Evolutionary conservation across 208 protist species (phyloP).

Genomic region (Acanthamoeba sp.): DNA sequence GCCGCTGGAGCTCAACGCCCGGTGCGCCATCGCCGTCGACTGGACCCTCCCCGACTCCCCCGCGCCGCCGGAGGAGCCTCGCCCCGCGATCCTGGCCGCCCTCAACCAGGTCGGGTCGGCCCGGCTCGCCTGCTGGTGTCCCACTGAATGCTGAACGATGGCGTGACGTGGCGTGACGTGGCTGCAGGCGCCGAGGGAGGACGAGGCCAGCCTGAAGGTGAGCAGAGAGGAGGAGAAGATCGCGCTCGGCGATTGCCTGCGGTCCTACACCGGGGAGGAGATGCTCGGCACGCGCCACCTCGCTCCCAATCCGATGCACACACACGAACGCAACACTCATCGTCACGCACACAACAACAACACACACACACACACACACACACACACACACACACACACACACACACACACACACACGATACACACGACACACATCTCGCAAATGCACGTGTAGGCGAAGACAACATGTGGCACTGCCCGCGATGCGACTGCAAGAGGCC

Average conservation of each 20-base stretch:
- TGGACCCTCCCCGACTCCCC: background rate
- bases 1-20: slow-evolving; percentile 41
- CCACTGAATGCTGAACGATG: background rate
- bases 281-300: background rate
- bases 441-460: background rate
- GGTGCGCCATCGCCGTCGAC: slow-evolving; percentile 28
- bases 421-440: no score
- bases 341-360: no score
- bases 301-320: background rate
- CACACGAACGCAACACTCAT: no score
- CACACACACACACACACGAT: no score
- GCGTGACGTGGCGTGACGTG: background rate
- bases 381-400: no score
- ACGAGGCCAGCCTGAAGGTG: slow-evolving; percentile 7
- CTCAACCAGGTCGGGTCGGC: background rate
- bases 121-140: no score
- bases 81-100: background rate
- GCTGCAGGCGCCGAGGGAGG: background rate
- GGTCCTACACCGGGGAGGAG: background rate
- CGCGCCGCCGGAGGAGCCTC: background rate
- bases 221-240: slow-evolving; percentile 67
- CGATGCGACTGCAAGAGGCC: background rate
- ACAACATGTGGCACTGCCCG: slow-evolving; percentile 58
- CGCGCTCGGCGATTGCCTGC: slow-evolving; percentile 24
- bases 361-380: no score